Base-by-base conservation (phyloP, 768 basidiomycete genomes). In the Tricholoma bakamatsutake region DNA sequence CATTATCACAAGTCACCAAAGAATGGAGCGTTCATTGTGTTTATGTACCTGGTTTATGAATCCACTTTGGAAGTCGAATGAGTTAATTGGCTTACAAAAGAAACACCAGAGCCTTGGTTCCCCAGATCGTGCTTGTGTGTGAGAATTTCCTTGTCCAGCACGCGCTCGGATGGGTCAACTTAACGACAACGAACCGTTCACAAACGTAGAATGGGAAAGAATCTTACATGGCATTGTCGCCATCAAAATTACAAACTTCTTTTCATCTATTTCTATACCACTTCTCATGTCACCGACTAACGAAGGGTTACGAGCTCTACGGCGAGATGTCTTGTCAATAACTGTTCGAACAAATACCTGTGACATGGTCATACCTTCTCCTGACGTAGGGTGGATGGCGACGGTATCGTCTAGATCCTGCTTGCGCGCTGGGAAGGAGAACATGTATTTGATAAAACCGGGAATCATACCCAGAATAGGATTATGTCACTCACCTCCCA, bases 351-450 rank as follows among this genome's bases (percentile, higher is more conserved):
- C 46, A 28, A 37, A 15, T 9, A 40, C 31, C 50, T 27, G 43
- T n/a, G 12, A 30, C 33, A 28, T 40, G 18, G 50, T 71, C 80
- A 35, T 60, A 89, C 88, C 89, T 76, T 91, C 89, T 39, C 79
- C 86, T 12, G 86, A 90, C 2, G 90, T 93, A 37, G 93, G 93
- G 70, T 95, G 93, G 59, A 96, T 96, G 10, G 93, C 93, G 30
- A 95, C 89, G 1, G 89, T 92, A 62, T 90, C 82, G 63, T 94
- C 93, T 50, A 96, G 69, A 63, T 96, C 88, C 64, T 79, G 69
- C 74, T 94, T 93, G 21, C 79, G 81, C 4, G 92, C 91, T 80
- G 48, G 6, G 50, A 35, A 54, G 34, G 48, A 49, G 27, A 30
- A 47, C 15, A 40, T 53, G 52, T 15, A 57, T 57, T 46, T 33